Percentiles rank a stretch among this genome's conserved stretches.
Conservation (phyloP, 2,329 filamentous ascomycete species). For the Simplicillium sp. region DNA sequence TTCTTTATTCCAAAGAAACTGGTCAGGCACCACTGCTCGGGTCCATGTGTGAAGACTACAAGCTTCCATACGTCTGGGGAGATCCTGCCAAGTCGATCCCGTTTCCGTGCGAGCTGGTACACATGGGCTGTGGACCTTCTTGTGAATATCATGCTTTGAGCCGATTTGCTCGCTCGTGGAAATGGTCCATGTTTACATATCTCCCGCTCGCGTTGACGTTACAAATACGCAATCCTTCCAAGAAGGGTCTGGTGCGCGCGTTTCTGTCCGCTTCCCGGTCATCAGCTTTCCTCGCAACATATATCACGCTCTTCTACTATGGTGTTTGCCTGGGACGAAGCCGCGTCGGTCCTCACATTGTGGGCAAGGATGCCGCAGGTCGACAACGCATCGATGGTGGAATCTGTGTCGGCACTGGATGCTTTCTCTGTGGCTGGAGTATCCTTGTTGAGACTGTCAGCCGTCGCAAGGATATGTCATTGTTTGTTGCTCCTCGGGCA, state of each 20-base stretch:
- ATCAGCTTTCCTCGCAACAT: conserved; percentile 67
- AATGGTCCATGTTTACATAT: conserved; percentile 68
- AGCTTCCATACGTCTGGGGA: conserved; percentile 60
- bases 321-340: conserved; percentile 71
- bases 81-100: conserved; percentile 61
- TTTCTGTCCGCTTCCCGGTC: conserved; percentile 56
- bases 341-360: conserved; percentile 58
- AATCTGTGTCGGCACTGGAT: conserved; percentile 63
- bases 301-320: conserved; percentile 77
- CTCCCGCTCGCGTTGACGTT: conserved; percentile 64
- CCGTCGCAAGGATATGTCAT: conserved; percentile 63
- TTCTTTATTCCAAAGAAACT: conserved; percentile 66
- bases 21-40: conserved; percentile 59
- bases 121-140: conserved; percentile 65
- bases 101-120: conserved; percentile 75
- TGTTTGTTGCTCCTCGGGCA: conserved; percentile 75
- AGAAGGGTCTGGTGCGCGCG: conserved; percentile 38
- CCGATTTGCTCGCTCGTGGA: conserved; percentile 60
- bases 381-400: conserved; percentile 49
- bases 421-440: conserved; percentile 72
- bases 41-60: conserved; percentile 63
- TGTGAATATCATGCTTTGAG: conserved; percentile 66
- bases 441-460: conserved; percentile 60
- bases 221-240: conserved; percentile 38
- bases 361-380: conserved; percentile 40